Evolutionary conservation across 1,284 basidiomycete species (phyloP).

Genomic region (Cryptococcus floricola): DNA sequence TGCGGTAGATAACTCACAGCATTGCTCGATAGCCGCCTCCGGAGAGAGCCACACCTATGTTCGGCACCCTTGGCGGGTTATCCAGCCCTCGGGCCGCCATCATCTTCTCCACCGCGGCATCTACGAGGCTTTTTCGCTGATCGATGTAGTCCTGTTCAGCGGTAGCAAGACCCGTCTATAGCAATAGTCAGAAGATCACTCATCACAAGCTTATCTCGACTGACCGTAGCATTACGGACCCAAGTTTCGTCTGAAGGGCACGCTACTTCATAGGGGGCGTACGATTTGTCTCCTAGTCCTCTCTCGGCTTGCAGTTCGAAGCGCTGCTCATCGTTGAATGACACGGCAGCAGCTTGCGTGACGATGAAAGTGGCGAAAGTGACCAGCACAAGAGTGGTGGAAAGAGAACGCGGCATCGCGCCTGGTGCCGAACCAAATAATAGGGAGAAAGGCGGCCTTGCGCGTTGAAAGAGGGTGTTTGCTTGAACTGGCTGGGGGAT

Average conservation of each 20-base stretch:
- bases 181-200: too few relatives aligned
- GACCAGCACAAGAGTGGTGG: too few relatives aligned
- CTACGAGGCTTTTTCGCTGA: slow-evolving; percentile 21
- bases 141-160: slow-evolving; percentile 36
- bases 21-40: slow-evolving; percentile 54
- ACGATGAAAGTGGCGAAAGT: background rate
- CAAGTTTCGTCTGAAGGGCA: slow-evolving; percentile 40
- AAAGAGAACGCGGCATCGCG: too few relatives aligned
- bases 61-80: slow-evolving; percentile 42
- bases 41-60: slow-evolving; percentile 48
- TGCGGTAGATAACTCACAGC: slow-evolving; percentile 31
- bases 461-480: too few relatives aligned
- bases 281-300: slow-evolving; percentile 20
- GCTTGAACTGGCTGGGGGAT: too few relatives aligned
- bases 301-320: background rate
- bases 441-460: too few relatives aligned
- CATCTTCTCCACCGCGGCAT: slow-evolving; percentile 29
- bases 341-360: background rate
- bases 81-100: slow-evolving; percentile 24
- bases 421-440: too few relatives aligned
- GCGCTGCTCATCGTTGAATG: background rate
- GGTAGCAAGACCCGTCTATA: slow-evolving; percentile 26
- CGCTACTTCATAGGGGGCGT: slow-evolving; percentile 40
- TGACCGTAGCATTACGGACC: slow-evolving; percentile 40
- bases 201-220: slow-evolving; percentile 4